Percentiles rank a stretch among this genome's conserved stretches.
Conservation (phyloP, 306 rosid genomes). For the Lathyrus oleraceus region DNA sequence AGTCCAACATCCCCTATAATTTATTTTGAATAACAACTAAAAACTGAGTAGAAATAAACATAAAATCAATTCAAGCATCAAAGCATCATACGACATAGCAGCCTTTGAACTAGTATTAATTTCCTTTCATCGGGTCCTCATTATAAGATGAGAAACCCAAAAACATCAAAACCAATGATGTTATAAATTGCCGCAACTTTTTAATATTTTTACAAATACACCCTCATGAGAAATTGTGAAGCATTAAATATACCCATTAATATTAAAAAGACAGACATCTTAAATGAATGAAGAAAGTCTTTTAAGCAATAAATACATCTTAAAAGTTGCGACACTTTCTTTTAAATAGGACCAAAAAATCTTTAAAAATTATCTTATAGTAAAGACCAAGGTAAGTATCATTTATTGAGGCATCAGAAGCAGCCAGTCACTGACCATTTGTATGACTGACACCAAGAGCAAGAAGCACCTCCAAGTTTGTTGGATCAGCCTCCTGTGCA, state of each 20-base stretch:
- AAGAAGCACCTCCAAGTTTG: constrained; percentile 97
- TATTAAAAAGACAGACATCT: too few relatives aligned
- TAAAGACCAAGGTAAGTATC: not conserved
- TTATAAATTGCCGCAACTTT: too few relatives aligned
- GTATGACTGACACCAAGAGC: constrained; percentile 99
- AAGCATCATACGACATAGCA: constrained; percentile 18
- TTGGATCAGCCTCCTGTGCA: constrained; percentile 92
- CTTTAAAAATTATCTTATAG: too few relatives aligned
- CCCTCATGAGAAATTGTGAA: too few relatives aligned
- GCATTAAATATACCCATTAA: too few relatives aligned
- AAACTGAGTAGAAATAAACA: not conserved
- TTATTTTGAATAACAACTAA: constrained; percentile 14
- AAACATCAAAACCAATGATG: too few relatives aligned
- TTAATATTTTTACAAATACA: too few relatives aligned
- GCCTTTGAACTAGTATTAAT: constrained; percentile 19
- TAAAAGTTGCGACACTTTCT: too few relatives aligned
- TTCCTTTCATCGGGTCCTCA: not conserved
- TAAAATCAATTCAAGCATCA: constrained; percentile 8
- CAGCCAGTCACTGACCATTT: constrained; percentile 69
- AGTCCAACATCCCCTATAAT: constrained; percentile 10
- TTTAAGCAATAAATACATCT: too few relatives aligned
- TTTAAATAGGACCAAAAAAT: too few relatives aligned
- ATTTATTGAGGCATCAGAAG: constrained; percentile 25
- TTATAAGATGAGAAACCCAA: too few relatives aligned
- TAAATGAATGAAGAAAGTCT: too few relatives aligned